phyloP scores from a whole-genome alignment of 768 basidiomycete species.

The Lentinula detonsa region DNA sequence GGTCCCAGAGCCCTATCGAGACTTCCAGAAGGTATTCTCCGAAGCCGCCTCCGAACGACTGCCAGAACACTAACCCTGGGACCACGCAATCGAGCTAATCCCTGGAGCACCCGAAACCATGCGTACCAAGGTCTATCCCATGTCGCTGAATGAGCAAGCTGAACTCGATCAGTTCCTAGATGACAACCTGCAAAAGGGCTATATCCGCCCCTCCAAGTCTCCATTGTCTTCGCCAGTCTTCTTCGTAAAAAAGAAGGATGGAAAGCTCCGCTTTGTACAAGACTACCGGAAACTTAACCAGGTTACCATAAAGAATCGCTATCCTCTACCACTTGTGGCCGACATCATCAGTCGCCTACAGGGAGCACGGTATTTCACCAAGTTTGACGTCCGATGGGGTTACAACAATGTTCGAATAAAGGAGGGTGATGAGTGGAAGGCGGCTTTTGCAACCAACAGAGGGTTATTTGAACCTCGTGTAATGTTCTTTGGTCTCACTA shows the following conservation, averaged over 20 bases:
- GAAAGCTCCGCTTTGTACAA: neutral
- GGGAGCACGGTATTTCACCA: slow-evolving; percentile 21
- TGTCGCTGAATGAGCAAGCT: neutral
- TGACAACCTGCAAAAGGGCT: neutral
- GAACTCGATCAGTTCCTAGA: neutral
- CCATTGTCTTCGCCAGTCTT: neutral
- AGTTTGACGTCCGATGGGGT: slow-evolving; percentile 31
- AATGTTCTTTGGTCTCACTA: too few relatives aligned
- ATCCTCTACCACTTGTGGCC: slow-evolving; percentile 27
- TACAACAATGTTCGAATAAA: slow-evolving; percentile 36
- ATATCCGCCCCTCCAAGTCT: neutral
- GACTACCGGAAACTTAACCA: slow-evolving; percentile 15
- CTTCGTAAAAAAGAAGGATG: neutral
- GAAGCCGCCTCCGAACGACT: neutral
- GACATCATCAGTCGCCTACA: slow-evolving; percentile 23
- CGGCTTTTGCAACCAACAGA: slow-evolving; percentile 22
- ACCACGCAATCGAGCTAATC: neutral
- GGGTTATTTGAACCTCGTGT: too few relatives aligned
- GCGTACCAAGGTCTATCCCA: neutral
- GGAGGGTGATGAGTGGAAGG: slow-evolving; percentile 38
- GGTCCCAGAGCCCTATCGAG: neutral
- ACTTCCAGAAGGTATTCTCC: neutral
- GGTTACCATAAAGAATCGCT: slow-evolving; percentile 23
- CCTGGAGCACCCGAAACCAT: neutral
- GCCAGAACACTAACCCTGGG: neutral